Percentiles rank a stretch among this genome's conserved stretches.
These are phyloP conservation scores for Perkinsus chesapeaki DNA, from an alignment of 169 alveolate genomes.

Conservation along the genomic window DNA sequence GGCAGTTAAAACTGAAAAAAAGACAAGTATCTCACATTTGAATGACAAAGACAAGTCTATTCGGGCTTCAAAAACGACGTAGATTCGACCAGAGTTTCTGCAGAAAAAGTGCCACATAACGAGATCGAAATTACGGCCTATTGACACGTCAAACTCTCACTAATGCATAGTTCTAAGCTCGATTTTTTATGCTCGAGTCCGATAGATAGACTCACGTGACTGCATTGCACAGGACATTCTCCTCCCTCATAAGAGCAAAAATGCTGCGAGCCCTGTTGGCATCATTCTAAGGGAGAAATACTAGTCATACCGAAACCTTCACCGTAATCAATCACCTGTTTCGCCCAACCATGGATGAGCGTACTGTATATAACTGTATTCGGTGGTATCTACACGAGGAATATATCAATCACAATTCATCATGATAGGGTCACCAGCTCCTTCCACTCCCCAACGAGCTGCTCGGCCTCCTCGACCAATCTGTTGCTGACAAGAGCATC, in stretches of 20 bases:
- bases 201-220: conserved; percentile 54
- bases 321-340: conserved; percentile 26
- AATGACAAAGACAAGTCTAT: too few species aligned
- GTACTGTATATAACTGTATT: conserved; percentile 76
- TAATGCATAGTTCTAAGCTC: too few species aligned
- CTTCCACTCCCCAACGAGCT: conserved; percentile 68
- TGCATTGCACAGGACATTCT: conserved; percentile 66
- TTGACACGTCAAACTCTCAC: too few species aligned
- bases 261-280: conserved; percentile 51
- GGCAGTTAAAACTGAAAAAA: conserved; percentile 47
- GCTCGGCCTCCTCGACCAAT: conserved; percentile 66
- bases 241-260: conserved; percentile 51
- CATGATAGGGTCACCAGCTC: not conserved
- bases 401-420: not conserved
- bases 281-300: not conserved
- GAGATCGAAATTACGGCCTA: too few species aligned
- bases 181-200: not conserved
- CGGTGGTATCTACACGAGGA: conserved; percentile 43
- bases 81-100: too few species aligned
- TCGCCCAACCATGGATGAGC: conserved; percentile 69
- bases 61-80: too few species aligned
- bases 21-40: not conserved
- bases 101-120: too few species aligned
- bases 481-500: conserved; percentile 79
- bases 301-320: not conserved